These are phyloP conservation scores for Mycena sp. DNA, from an alignment of 1,284 basidiomycete species.

Conservation along the genomic window DNA sequence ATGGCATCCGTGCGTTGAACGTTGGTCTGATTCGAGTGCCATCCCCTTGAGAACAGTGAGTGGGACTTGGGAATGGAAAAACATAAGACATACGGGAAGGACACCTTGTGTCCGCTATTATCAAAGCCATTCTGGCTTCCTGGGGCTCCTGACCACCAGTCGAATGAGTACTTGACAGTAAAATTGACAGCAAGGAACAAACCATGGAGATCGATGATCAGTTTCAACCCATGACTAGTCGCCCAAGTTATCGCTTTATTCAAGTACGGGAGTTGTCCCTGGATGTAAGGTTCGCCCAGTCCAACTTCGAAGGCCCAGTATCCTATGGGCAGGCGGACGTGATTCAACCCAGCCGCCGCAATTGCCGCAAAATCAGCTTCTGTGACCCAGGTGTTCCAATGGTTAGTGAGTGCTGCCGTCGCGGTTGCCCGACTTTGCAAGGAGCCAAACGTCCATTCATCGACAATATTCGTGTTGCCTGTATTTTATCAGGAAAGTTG, in stretches of 20 bases:
- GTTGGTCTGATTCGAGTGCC: constrained; percentile 76
- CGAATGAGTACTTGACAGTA: too few relatives aligned
- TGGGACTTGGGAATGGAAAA: not conserved
- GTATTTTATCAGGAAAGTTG: not conserved
- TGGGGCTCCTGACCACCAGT: constrained; percentile 15
- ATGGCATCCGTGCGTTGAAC: constrained; percentile 77
- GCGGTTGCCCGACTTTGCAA: constrained; percentile 64
- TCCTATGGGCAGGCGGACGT: constrained; percentile 68
- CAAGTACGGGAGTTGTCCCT: constrained; percentile 83
- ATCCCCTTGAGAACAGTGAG: constrained; percentile 49
- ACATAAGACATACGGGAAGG: constrained; percentile 55
- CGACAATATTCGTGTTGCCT: constrained; percentile 71
- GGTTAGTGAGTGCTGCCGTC: constrained; percentile 58
- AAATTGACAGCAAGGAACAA: too few relatives aligned
- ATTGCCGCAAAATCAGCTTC: constrained; percentile 78
- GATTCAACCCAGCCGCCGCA: constrained; percentile 81
- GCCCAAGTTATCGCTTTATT: constrained; percentile 85
- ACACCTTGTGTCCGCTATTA: constrained; percentile 81
- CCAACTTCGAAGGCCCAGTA: not conserved
- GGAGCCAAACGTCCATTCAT: constrained; percentile 89
- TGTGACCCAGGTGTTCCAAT: constrained; percentile 88
- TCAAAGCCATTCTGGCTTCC: constrained; percentile 81
- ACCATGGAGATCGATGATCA: constrained; percentile 56
- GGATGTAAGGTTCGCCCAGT: constrained; percentile 83
- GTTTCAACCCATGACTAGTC: constrained; percentile 75